These are phyloP conservation scores for Colletotrichum gigasporum DNA, from an alignment of 2,329 filamentous ascomycete genomes.

Conservation along the genomic window DNA sequence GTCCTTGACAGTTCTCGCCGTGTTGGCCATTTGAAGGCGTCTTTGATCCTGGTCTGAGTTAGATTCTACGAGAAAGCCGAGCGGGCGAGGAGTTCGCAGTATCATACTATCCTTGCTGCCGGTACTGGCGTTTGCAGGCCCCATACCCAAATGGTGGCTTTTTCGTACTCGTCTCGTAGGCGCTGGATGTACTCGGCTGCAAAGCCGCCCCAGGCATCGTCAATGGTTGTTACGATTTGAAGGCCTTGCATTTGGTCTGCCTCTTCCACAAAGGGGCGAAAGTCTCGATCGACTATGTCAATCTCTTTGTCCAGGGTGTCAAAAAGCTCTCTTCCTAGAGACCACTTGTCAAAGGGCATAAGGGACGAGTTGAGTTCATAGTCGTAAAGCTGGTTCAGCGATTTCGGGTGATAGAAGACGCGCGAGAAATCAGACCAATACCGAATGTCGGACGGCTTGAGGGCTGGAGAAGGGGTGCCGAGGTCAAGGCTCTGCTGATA, in stretches of 20 bases:
- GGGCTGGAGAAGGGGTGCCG: slow-evolving; percentile 69
- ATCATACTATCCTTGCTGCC: slow-evolving; percentile 11
- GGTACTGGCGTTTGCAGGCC: slow-evolving; percentile 72
- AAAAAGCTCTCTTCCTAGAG: slow-evolving; percentile 80
- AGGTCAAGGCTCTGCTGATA: slow-evolving; percentile 85
- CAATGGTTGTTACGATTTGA: slow-evolving; percentile 76
- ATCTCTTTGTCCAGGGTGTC: slow-evolving; percentile 78
- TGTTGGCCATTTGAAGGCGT: slow-evolving; percentile 74
- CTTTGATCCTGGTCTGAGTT: slow-evolving; percentile 59
- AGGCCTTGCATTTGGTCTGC: slow-evolving; percentile 92
- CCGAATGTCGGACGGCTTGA: slow-evolving; percentile 78
- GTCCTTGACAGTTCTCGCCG: slow-evolving; percentile 75
- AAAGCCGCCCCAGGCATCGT: slow-evolving; percentile 87
- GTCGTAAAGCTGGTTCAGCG: slow-evolving; percentile 86
- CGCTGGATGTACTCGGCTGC: slow-evolving; percentile 77
- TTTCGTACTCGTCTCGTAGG: slow-evolving; percentile 90
- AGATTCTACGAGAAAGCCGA: not conserved
- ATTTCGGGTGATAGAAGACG: slow-evolving; percentile 90
- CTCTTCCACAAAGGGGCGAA: slow-evolving; percentile 89
- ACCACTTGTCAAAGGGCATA: slow-evolving; percentile 84
- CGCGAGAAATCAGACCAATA: slow-evolving; percentile 98
- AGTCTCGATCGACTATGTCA: slow-evolving; percentile 89
- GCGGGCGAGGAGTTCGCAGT: not conserved
- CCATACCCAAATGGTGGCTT: slow-evolving; percentile 88
- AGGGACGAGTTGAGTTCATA: slow-evolving; percentile 84